Evolutionary conservation across 768 basidiomycete genomes (phyloP).

Genomic region (Lentinula detonsa): DNA sequence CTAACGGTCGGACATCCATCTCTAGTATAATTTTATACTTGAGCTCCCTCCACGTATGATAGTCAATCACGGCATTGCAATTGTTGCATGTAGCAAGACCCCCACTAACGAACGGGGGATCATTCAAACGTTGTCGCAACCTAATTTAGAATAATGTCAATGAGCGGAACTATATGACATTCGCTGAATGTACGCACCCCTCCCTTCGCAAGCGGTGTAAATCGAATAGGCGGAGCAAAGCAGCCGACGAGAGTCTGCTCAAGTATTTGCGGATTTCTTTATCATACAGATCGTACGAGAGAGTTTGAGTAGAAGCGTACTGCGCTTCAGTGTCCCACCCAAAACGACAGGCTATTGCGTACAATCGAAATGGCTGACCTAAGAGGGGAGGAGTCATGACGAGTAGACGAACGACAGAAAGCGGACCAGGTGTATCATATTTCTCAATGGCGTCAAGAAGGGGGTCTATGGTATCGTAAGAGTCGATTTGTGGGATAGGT

Average conservation of each 20-base stretch:
- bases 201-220: conserved; percentile 51
- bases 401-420: conserved; percentile 54
- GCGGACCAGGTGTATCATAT: conserved; percentile 65
- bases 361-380: conserved; percentile 45
- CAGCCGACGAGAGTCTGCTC: conserved; percentile 38
- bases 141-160: conserved; percentile 9
- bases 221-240: conserved; percentile 48
- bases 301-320: conserved; percentile 46
- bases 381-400: conserved; percentile 46
- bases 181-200: conserved; percentile 18
- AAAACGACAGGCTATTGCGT: conserved; percentile 49
- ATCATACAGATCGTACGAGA: conserved; percentile 46
- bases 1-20: conserved; percentile 53
- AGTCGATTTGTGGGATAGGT: conserved; percentile 38
- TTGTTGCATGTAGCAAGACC: conserved; percentile 42
- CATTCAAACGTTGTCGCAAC: conserved; percentile 42
- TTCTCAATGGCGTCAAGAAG: conserved; percentile 62
- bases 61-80: conserved; percentile 44
- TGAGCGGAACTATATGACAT: neutral
- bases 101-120: conserved; percentile 51
- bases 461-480: conserved; percentile 49
- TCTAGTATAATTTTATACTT: conserved; percentile 51
- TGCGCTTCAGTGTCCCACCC: conserved; percentile 55
- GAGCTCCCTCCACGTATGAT: conserved; percentile 60
- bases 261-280: conserved; percentile 38